phyloP scores from a whole-genome alignment of 2,329 filamentous ascomycete species.

The Apiospora sp. region DNA sequence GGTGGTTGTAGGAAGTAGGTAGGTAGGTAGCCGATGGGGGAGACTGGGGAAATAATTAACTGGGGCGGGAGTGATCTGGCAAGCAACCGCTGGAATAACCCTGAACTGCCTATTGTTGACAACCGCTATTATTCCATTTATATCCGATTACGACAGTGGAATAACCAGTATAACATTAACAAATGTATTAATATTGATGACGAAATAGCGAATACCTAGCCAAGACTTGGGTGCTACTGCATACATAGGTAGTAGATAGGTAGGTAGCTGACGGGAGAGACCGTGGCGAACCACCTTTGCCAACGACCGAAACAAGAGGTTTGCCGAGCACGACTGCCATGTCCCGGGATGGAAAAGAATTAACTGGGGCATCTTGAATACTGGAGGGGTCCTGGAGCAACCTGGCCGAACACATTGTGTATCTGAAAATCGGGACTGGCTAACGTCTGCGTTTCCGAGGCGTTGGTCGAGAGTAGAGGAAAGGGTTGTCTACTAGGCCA shows the following conservation, averaged over 20 bases:
- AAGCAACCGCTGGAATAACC: too few species aligned
- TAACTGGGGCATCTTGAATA: conserved; percentile 1
- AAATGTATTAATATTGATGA: too few species aligned
- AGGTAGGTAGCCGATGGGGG: not conserved
- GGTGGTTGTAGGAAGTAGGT: not conserved
- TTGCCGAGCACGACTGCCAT: conserved; percentile 8
- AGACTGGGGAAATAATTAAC: not conserved
- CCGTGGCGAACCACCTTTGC: not conserved
- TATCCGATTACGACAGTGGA: too few species aligned
- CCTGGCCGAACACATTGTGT: not conserved
- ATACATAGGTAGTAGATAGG: too few species aligned
- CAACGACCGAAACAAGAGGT: not conserved
- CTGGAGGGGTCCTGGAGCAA: not conserved
- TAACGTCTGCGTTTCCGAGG: not conserved
- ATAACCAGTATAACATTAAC: too few species aligned
- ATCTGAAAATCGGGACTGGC: not conserved
- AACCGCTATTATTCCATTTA: too few species aligned
- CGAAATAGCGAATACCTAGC: not conserved
- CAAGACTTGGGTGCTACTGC: not conserved
- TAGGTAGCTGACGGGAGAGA: not conserved
- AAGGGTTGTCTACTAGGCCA: too few species aligned
- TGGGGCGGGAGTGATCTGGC: too few species aligned
- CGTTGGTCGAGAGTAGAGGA: not conserved
- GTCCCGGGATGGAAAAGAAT: not conserved
- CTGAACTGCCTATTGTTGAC: too few species aligned